Conservation (phyloP, 805 yeast genomes). For the Saturnispora gosingensis region DNA sequence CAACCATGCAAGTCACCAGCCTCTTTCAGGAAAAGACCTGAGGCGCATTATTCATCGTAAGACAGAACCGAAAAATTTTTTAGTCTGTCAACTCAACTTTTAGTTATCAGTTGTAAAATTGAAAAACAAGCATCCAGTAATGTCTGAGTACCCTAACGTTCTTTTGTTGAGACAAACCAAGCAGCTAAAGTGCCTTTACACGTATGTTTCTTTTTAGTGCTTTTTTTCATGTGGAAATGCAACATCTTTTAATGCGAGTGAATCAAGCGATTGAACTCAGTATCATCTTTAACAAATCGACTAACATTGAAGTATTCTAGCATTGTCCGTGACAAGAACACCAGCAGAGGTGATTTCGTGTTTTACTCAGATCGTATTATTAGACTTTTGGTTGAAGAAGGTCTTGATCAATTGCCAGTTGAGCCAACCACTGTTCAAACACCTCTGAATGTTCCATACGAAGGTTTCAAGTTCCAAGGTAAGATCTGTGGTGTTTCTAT, state of each 20-base stretch:
- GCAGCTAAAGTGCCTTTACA: slow-evolving; percentile 79
- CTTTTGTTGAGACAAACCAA: slow-evolving; percentile 75
- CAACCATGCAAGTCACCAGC: neutral
- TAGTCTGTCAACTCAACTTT: neutral
- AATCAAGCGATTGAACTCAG: neutral
- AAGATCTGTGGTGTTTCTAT: slow-evolving; percentile 97
- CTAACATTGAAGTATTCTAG: slow-evolving; percentile 18
- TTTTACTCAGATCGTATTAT: slow-evolving; percentile 94
- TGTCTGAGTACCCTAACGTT: slow-evolving; percentile 39
- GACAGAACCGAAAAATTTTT: neutral
- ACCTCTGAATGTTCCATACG: slow-evolving; percentile 61
- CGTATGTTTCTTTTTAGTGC: slow-evolving; percentile 30
- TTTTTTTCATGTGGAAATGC: neutral
- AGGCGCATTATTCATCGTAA: neutral
- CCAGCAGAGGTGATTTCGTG: slow-evolving; percentile 85
- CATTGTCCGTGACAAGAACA: slow-evolving; percentile 73
- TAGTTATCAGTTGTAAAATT: neutral
- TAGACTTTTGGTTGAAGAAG: slow-evolving; percentile 88
- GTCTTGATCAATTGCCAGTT: slow-evolving; percentile 91
- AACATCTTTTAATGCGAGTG: neutral
- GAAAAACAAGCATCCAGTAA: neutral
- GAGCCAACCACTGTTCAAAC: slow-evolving; percentile 57
- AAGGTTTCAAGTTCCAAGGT: slow-evolving; percentile 78
- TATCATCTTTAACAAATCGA: neutral
- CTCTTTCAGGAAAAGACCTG: neutral